Evolutionary conservation across 1,284 basidiomycete genomes (phyloP).

Genomic region (Cryptococcus depauperatus): DNA sequence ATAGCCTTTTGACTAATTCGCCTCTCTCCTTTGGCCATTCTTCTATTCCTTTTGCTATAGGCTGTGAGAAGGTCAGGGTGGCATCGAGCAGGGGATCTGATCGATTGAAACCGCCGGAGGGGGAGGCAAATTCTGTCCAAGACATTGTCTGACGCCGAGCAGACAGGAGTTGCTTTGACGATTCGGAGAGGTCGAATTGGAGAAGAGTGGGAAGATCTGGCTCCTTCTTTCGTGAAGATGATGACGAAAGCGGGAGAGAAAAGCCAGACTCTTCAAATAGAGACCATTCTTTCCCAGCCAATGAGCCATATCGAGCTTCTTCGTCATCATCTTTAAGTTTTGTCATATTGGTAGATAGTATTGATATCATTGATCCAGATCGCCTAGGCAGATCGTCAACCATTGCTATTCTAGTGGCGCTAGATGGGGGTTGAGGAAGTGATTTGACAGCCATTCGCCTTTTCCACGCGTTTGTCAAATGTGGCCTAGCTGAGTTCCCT

Average conservation of each 20-base stretch:
- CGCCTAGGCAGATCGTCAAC: too few species aligned
- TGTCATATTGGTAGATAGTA: too few species aligned
- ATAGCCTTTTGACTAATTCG: slow-evolving; percentile 64
- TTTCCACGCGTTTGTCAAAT: slow-evolving; percentile 29
- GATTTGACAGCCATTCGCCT: slow-evolving; percentile 34
- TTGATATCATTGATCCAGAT: too few species aligned
- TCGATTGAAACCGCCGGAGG: slow-evolving; percentile 63
- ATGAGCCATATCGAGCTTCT: slow-evolving; percentile 63
- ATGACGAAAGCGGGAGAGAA: slow-evolving; percentile 46
- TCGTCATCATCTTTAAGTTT: slow-evolving; percentile 36
- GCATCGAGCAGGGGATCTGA: slow-evolving; percentile 62
- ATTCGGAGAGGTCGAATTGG: slow-evolving; percentile 77
- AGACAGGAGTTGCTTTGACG: slow-evolving; percentile 61
- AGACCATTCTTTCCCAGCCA: slow-evolving; percentile 80
- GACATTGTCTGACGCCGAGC: slow-evolving; percentile 68
- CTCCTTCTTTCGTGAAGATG: slow-evolving; percentile 9
- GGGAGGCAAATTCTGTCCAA: slow-evolving; percentile 72
- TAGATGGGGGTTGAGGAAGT: slow-evolving; percentile 20
- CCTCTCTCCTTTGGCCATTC: slow-evolving; percentile 64
- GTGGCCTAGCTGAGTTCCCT: slow-evolving; percentile 27
- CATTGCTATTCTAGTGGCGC: too few species aligned
- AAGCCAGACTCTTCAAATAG: slow-evolving; percentile 77
- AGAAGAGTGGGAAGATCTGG: slow-evolving; percentile 52
- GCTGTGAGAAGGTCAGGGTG: slow-evolving; percentile 70
- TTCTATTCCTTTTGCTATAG: slow-evolving; percentile 57